Evolutionary conservation across 495 filamentous ascomycete genomes (phyloP).

Genomic region (Lepraria neglecta): DNA sequence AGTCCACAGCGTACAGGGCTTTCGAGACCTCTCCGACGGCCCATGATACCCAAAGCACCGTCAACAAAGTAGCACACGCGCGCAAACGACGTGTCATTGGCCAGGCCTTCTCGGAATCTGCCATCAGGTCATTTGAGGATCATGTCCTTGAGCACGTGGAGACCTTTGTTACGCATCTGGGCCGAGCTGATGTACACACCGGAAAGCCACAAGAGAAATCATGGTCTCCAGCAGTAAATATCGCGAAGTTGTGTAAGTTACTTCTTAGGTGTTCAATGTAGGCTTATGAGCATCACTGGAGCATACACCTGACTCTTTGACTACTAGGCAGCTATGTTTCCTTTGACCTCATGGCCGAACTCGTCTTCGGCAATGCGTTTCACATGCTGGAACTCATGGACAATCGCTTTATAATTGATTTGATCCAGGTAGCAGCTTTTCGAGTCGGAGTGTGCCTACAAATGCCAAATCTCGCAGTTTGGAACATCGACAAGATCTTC

Average conservation of each 20-base stretch:
- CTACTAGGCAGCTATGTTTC: slow-evolving; percentile 18
- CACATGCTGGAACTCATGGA: too few species aligned
- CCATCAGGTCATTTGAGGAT: slow-evolving; percentile 48
- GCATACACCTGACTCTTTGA: neutral
- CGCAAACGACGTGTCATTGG: slow-evolving; percentile 48
- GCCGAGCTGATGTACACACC: neutral
- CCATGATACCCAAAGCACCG: slow-evolving; percentile 51
- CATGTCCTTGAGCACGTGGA: slow-evolving; percentile 43
- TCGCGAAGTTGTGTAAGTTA: slow-evolving; percentile 7
- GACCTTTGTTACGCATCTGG: slow-evolving; percentile 11
- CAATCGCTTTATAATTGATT: too few species aligned
- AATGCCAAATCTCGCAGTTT: too few species aligned
- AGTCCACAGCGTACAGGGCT: slow-evolving; percentile 49
- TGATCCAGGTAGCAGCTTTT: too few species aligned
- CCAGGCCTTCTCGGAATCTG: slow-evolving; percentile 50
- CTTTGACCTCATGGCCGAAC: slow-evolving; percentile 32
- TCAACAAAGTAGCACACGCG: slow-evolving; percentile 48
- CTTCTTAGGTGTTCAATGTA: too few species aligned
- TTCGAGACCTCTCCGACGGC: slow-evolving; percentile 51
- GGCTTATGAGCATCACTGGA: too few species aligned
- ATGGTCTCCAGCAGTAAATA: slow-evolving; percentile 15
- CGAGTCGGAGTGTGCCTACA: too few species aligned
- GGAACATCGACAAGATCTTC: too few species aligned
- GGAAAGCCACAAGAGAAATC: neutral
- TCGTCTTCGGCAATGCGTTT: slow-evolving; percentile 29